Percentiles rank a stretch among this genome's conserved stretches.
phyloP scores from a whole-genome alignment of 2,329 filamentous ascomycete species.

The Penicillium sp. region DNA sequence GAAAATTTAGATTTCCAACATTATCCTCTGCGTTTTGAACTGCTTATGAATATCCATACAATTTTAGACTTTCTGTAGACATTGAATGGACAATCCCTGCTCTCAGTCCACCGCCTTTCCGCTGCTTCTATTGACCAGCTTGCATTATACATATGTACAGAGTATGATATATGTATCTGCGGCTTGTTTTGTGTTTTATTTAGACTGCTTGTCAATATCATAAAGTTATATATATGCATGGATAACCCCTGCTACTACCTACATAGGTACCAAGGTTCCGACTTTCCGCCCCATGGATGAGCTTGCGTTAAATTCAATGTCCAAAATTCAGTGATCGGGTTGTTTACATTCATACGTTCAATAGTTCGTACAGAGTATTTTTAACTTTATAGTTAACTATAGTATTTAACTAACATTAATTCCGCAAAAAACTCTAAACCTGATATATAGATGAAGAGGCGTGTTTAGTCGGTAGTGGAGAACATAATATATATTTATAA shows the following conservation, averaged over 20 bases:
- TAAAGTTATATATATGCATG: neutral
- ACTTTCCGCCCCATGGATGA: conserved; percentile 7
- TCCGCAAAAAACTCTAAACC: neutral
- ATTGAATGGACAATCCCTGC: neutral
- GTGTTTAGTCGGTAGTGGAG: neutral
- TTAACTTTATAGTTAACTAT: too few relatives aligned
- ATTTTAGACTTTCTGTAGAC: neutral
- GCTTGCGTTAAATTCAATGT: conserved; percentile 7
- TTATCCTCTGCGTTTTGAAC: neutral
- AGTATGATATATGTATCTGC: neutral
- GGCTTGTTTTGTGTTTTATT: neutral
- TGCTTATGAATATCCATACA: neutral
- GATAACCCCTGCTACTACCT: neutral
- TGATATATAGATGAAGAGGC: neutral
- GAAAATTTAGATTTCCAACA: neutral
- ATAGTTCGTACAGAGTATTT: neutral
- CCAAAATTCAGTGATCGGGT: neutral
- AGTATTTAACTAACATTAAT: neutral
- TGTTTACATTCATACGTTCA: neutral
- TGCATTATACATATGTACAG: neutral
- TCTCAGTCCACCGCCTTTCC: neutral
- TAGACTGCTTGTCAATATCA: neutral
- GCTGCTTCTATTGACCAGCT: neutral
- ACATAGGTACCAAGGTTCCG: neutral
- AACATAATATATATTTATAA: neutral